phyloP scores from a whole-genome alignment of 2,329 filamentous ascomycete genomes.

The Fusarium praegraminearum region DNA sequence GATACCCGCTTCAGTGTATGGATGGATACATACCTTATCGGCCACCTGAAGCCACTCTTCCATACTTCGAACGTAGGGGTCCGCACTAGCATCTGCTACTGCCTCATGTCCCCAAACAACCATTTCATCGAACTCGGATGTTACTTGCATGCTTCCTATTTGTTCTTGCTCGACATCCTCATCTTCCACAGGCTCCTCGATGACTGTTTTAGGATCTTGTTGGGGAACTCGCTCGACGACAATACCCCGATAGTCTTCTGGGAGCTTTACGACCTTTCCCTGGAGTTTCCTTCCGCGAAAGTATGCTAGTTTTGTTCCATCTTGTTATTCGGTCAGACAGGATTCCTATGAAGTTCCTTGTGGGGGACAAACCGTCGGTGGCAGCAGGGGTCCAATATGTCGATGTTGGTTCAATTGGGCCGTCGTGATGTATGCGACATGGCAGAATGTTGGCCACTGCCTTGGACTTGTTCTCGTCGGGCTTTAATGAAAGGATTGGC shows the following conservation, averaged over 20 bases:
- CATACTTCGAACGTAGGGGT: conserved; percentile 79
- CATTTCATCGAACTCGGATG: conserved; percentile 78
- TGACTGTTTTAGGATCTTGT: conserved; percentile 51
- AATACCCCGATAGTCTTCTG: conserved; percentile 76
- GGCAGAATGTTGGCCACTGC: conserved; percentile 80
- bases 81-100: conserved; percentile 69
- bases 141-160: conserved; percentile 68
- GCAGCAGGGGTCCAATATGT: conserved; percentile 77
- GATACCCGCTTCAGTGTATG: neutral
- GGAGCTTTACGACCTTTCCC: conserved; percentile 74
- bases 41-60: conserved; percentile 85
- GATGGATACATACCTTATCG: conserved; percentile 66
- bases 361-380: conserved; percentile 56
- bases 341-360: neutral
- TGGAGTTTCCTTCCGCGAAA: conserved; percentile 85
- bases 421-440: conserved; percentile 83
- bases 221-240: conserved; percentile 61
- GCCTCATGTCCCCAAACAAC: conserved; percentile 88
- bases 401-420: conserved; percentile 71
- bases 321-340: conserved; percentile 51
- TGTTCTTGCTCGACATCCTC: conserved; percentile 57
- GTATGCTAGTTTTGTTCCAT: conserved; percentile 68
- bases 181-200: conserved; percentile 57
- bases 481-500: conserved; percentile 58
- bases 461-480: conserved; percentile 47